Base-by-base conservation (phyloP, 148 eudicot genomes). In the Drosera capensis region DNA sequence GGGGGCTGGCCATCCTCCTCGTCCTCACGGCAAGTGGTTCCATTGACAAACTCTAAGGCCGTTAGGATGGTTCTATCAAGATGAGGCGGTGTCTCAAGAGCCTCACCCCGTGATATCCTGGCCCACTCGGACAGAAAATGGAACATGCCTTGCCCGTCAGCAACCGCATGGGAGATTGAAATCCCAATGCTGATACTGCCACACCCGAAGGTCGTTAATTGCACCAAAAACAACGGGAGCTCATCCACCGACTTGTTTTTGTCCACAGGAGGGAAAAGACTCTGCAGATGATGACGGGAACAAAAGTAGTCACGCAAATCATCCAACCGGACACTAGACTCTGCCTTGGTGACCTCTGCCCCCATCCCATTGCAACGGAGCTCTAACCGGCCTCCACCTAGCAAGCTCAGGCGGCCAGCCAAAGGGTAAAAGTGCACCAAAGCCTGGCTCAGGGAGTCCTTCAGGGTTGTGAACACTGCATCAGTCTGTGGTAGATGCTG, bases 101-200 rank as follows among this genome's bases (percentile, higher is more conserved):
- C 37, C 35, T 60, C 67, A 1, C 75, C 71, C 12, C 71, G 64
- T 25, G 71, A 48, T 0, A 71, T 46, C 58, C 71, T 61, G 37
- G 72, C 76, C 76, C 72, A 67, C 45, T 71, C 72, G 8, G 46
- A 22, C 29, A 67, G 56, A 20, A 71, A 55, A 46, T 67, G 76
- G 14, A 57, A 47, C 14, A 62, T 65, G 24, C 71, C 55, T 45
- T 52, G 57, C 1, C 76, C 72, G 35, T 71, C 76, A 1, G 49
- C 64, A 0, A 62, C 44, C 5, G 52, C 41, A 48, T 62, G 76
- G 8, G 77, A 71, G 36, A 62, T 71, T 14, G 48, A 54, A 3
- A n/a, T n/a, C n/a, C n/a, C n/a, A n/a, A n/a, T n/a, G n/a, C n/a
- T n/a, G n/a, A n/a, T n/a, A n/a, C n/a, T n/a, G n/a, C n/a, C n/a